A percentile compares a stretch with the other conserved stretches of the same genome.
Conservation (phyloP, 257 asterid species). For the Solanum infundibuliforme region DNA sequence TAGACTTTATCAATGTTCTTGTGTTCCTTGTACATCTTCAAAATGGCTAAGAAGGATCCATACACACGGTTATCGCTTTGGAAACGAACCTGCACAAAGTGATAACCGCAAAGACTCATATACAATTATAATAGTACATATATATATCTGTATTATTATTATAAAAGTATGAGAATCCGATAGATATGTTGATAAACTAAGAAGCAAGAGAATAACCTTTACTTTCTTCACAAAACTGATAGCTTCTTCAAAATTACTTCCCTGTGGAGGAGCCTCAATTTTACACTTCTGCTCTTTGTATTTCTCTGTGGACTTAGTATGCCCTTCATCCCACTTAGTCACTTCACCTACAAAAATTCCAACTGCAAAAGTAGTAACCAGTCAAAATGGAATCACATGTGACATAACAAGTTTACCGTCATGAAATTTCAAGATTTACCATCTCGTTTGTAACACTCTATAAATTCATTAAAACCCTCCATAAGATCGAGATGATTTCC, state of each 20-base stretch:
- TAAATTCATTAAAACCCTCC: slow-evolving; percentile 75
- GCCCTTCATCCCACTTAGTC: slow-evolving; percentile 75
- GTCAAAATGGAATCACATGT: slow-evolving; percentile 14
- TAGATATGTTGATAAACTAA: too few species aligned
- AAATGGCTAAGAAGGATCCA: slow-evolving; percentile 83
- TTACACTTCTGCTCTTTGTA: slow-evolving; percentile 68
- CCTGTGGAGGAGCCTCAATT: slow-evolving; percentile 21
- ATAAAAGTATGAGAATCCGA: too few species aligned
- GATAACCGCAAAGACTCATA: neutral
- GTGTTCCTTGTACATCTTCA: slow-evolving; percentile 89
- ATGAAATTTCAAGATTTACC: slow-evolving; percentile 35
- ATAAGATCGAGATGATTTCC: slow-evolving; percentile 83
- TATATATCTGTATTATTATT: too few species aligned
- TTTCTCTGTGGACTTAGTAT: slow-evolving; percentile 49
- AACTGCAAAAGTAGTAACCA: slow-evolving; percentile 37
- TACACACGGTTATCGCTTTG: slow-evolving; percentile 72
- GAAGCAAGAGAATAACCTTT: neutral
- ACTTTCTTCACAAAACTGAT: neutral
- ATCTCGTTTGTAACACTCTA: slow-evolving; percentile 73
- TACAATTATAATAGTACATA: neutral
- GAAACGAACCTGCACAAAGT: slow-evolving; percentile 62
- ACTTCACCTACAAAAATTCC: slow-evolving; percentile 83
- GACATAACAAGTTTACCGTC: neutral
- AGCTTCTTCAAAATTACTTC: neutral
- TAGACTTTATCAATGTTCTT: slow-evolving; percentile 78